Conservation (phyloP, 371 early-diverging fungal species). For the Rhizopus delemar region DNA sequence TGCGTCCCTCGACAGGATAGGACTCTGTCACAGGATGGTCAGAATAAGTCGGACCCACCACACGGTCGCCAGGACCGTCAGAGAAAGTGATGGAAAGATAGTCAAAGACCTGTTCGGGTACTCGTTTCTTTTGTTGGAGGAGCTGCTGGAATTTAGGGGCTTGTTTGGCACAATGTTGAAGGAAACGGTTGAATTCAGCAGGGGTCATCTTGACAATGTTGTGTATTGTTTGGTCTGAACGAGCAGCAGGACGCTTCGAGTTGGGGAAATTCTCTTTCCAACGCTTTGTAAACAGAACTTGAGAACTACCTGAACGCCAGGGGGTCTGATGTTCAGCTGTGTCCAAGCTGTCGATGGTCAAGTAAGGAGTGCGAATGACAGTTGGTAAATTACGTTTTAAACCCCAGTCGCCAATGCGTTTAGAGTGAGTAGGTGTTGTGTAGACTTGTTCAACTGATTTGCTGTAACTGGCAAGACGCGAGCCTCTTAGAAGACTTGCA, state of each 20-base stretch:
- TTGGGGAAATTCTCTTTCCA: conserved; percentile 75
- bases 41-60: conserved; percentile 43
- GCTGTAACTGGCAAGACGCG: conserved; percentile 73
- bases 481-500: conserved; percentile 66
- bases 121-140: conserved; percentile 35
- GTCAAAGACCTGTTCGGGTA: conserved; percentile 40
- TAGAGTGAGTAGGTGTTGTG: conserved; percentile 55
- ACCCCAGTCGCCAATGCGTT: conserved; percentile 75
- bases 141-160: conserved; percentile 58
- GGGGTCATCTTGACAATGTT: conserved; percentile 60
- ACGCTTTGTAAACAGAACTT: conserved; percentile 56
- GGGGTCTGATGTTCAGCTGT: conserved; percentile 74
- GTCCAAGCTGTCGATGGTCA: conserved; percentile 67
- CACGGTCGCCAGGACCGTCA: conserved; percentile 13
- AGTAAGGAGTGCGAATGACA: conserved; percentile 60
- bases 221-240: conserved; percentile 41
- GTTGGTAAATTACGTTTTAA: conserved; percentile 74
- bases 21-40: conserved; percentile 24
- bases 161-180: conserved; percentile 50
- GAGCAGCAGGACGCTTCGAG: conserved; percentile 56
- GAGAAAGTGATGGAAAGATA: conserved; percentile 29
- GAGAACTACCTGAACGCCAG: conserved; percentile 62
- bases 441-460: conserved; percentile 72
- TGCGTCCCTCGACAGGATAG: conserved; percentile 66
- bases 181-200: conserved; percentile 60